Evolutionary conservation across 1,284 basidiomycete species (phyloP), one percentile per base, ranked within the genome.

Genomic region (Boletus chippewaensis): DNA sequence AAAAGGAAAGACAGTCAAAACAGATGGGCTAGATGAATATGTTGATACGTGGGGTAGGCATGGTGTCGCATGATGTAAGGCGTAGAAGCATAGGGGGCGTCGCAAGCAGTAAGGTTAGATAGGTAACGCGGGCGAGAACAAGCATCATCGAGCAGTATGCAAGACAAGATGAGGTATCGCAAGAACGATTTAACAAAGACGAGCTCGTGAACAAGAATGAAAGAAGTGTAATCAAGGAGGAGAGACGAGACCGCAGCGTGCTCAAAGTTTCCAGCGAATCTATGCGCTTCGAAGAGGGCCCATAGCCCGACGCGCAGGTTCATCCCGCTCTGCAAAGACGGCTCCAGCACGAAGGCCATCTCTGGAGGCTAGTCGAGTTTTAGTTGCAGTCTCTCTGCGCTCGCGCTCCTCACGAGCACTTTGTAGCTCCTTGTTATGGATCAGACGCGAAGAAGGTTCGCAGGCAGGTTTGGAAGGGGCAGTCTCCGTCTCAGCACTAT

Each of bases 301-400:
- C 50, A 67, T 52, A 13, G 64, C 64, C 18, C 64, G 46, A 20
- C 66, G 61, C 10, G 50, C 56, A 22, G 67, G 64, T 31, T 64
- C 63, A 31, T 68, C 67, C 36, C 59, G 60, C 34, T 69, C 66
- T 0, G 54, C 12, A 29, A 59, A 46, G 16, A 68, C 45, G 18
- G 64, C 64, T 6, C 64, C 64, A 1, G 67, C 63, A 1, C 66
- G 66, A 2, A 66, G 60, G 12, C 67, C 67, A 22, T 68, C 59
- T 36, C 40, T 60, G 32, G 53, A 26, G 24, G 53, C 66, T 2
- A 66, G 41, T 10, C 61, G 63, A 7, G 18, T 24, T 36, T 66
- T 66, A 6, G 52, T 51, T 4, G 20, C 49, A 2, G 39, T 57
- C 36, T 68, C 64, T 52, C 47, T 60, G 28, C 50, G 50, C 32